Percentiles rank a stretch among this genome's conserved stretches.
Conservation (phyloP, 2,329 filamentous ascomycete genomes). For the Diaporthe capsici region DNA sequence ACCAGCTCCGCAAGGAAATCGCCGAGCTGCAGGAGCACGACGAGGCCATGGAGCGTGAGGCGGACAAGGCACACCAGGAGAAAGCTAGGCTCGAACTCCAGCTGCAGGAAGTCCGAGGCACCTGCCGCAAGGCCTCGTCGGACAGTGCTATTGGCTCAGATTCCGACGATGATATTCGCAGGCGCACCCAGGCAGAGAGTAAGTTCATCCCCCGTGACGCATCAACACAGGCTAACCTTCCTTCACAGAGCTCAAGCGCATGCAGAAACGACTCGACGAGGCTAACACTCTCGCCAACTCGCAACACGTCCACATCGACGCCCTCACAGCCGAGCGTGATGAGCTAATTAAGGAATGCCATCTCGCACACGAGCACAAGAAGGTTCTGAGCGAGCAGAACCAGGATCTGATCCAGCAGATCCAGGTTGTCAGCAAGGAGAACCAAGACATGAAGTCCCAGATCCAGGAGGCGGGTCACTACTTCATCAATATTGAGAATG, state of each 20-base stretch:
- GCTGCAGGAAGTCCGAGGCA: conserved; percentile 57
- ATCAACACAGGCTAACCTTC: conserved; percentile 40
- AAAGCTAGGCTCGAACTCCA: conserved; percentile 65
- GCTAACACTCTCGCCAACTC: conserved; percentile 73
- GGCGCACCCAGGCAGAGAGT: conserved; percentile 70
- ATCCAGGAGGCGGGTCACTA: conserved; percentile 7
- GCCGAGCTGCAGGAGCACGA: conserved; percentile 69
- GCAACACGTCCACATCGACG: conserved; percentile 74
- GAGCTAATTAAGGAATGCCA: conserved; percentile 33
- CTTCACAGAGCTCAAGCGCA: conserved; percentile 64
- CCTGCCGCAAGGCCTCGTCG: conserved; percentile 51
- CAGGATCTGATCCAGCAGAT: conserved; percentile 61
- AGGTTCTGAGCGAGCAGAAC: conserved; percentile 58
- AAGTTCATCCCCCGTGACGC: conserved; percentile 50
- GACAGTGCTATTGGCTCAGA: conserved; percentile 60
- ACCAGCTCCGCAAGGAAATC: conserved; percentile 73
- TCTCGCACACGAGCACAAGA: conserved; percentile 50
- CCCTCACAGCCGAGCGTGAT: conserved; percentile 74
- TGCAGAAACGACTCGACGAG: conserved; percentile 74
- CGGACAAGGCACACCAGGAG: conserved; percentile 66
- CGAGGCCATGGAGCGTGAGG: conserved; percentile 68
- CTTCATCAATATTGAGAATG: conserved; percentile 12
- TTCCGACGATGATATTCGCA: conserved; percentile 58
- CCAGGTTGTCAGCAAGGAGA: conserved; percentile 58
- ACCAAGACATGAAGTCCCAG: conserved; percentile 55